Evolutionary conservation across 179 eudicot genomes (phyloP), one percentile per base, ranked within the genome.

Genomic region (Silene vulgaris): DNA sequence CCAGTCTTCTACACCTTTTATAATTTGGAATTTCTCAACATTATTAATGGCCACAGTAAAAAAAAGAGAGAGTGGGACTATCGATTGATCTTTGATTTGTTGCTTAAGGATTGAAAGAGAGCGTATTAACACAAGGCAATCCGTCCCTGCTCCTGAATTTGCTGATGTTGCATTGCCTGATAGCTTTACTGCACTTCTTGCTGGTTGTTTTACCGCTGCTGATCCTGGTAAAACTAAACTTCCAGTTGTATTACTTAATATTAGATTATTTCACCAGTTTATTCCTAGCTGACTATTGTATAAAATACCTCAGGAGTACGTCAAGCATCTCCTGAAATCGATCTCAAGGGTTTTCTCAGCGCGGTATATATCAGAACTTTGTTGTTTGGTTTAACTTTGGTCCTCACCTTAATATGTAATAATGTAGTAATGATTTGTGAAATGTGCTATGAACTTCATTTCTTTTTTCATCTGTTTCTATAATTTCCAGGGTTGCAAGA

Each of bases 141-240:
- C 65, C 59, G 50, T 45, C 57, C 74, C 60, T 60, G 69, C 79
- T 65, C 63, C 69, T 8, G 74, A 62, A 76, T 17, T 8, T 77
- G 14, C 52, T 9, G 71, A 65, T 20, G 48, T 57, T 8, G 13
- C 76, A 17, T 56, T 80, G 17, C 82, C 82, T 72, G 52, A 65
- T 14, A 80, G 76, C 63, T 75, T 64, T 54, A 65, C 73, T 28
- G 50, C 82, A 71, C 76, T 75, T 71, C 76, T 75, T 65, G 40
- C 68, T 13, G 69, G 65, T 3, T 14, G 56, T 59, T 57, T 60
- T 28, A 28, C 79, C 21, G 76, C 69, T 28, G 54, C 65, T 45
- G 63, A 73, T 61, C 19, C 73, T 65, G 83, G 80, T 80, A 76
- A 62, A 67, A 35, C 37, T 60, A 8, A 62, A 60, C 26, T 32